Percentiles rank a stretch among this genome's conserved stretches.
Evolutionary conservation across 129 eudicot genomes (phyloP).

Genomic region (Pseudognaphalium luteoalbum): DNA sequence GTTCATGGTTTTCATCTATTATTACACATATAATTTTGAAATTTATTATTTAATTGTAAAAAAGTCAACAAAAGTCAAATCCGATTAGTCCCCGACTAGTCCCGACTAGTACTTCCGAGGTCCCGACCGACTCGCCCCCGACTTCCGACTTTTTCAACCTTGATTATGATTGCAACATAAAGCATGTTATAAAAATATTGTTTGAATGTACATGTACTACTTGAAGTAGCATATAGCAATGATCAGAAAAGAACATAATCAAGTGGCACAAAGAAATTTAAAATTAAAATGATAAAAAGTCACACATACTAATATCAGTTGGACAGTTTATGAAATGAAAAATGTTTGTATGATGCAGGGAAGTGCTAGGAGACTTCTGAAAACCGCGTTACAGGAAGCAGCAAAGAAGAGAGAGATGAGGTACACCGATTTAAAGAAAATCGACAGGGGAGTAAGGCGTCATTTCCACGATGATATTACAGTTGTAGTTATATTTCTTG

Average conservation of each 20-base stretch:
- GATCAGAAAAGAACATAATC: not conserved
- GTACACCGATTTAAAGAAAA: conserved; percentile 82
- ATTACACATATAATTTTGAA: too few species aligned
- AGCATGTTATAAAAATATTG: too few species aligned
- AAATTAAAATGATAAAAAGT: not conserved
- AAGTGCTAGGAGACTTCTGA: conserved; percentile 71
- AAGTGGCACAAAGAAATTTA: not conserved
- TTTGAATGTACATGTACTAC: too few species aligned
- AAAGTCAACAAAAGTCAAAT: too few species aligned
- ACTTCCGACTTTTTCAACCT: too few species aligned
- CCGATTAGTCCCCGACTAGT: too few species aligned
- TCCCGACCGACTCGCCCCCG: too few species aligned
- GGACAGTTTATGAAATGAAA: not conserved
- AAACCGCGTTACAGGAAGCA: conserved; percentile 78
- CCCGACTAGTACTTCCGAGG: too few species aligned
- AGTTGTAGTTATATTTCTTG: conserved; percentile 76
- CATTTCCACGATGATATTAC: conserved; percentile 95
- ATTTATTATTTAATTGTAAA: too few species aligned
- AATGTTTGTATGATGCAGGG: conserved; percentile 52
- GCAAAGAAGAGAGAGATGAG: conserved; percentile 94
- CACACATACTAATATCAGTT: not conserved
- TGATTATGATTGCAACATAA: too few species aligned
- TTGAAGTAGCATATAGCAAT: too few species aligned
- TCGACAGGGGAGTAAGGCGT: conserved; percentile 87
- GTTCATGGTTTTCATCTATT: too few species aligned